phyloP scores from a whole-genome alignment of 2,329 filamentous ascomycete genomes.

The Cercospora canescens region DNA sequence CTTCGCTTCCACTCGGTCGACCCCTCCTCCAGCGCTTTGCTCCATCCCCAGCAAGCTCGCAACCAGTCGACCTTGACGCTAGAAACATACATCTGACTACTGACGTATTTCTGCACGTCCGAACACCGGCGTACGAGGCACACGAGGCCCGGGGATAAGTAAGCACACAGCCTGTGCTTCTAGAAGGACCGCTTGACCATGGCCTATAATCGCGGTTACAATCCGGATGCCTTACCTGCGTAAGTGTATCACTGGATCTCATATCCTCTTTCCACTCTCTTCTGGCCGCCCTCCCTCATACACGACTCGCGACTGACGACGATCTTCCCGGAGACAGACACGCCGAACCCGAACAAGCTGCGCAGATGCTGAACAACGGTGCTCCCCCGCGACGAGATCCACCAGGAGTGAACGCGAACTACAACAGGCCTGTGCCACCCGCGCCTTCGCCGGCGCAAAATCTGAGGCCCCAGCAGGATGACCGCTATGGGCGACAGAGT shows the following conservation, averaged over 20 bases:
- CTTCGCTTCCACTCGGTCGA: not conserved
- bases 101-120: not conserved
- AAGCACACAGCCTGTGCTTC: not conserved
- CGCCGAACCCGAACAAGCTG: slow-evolving; percentile 67
- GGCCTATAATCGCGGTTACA: slow-evolving; percentile 93
- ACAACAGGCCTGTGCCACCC: slow-evolving; percentile 46
- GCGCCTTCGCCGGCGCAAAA: slow-evolving; percentile 39
- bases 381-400: slow-evolving; percentile 27
- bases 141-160: not conserved
- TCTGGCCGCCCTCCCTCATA: slow-evolving; percentile 2
- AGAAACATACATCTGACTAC: not conserved
- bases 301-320: slow-evolving; percentile 21
- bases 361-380: slow-evolving; percentile 39
- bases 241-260: slow-evolving; percentile 49
- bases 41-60: not conserved
- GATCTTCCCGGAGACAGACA: slow-evolving; percentile 52
- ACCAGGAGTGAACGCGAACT: slow-evolving; percentile 39
- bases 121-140: not conserved
- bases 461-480: slow-evolving; percentile 38
- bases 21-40: not conserved
- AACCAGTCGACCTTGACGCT: not conserved
- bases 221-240: slow-evolving; percentile 93
- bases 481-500: slow-evolving; percentile 35
- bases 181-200: slow-evolving; percentile 49
- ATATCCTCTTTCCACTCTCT: slow-evolving; percentile 8